Percentiles rank a stretch among this genome's conserved stretches.
phyloP scores from a whole-genome alignment of 2,329 filamentous ascomycete species.

The Alternaria rosae region DNA sequence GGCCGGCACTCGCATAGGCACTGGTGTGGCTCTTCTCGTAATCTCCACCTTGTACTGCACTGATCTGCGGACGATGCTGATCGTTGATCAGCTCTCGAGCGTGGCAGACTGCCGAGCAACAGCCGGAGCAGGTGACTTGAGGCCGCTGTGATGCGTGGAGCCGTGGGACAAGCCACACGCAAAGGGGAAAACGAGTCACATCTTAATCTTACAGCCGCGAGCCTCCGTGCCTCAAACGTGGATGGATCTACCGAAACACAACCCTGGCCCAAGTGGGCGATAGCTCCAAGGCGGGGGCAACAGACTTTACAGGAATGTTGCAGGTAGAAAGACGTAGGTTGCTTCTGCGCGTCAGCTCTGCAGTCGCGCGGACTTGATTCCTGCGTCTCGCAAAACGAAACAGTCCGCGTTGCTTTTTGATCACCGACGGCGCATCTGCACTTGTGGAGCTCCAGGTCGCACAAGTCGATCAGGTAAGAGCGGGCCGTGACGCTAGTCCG shows the following conservation, averaged over 20 bases:
- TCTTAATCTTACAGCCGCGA: constrained; percentile 8
- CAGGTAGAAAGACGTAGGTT: background rate
- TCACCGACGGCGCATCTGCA: constrained; percentile 18
- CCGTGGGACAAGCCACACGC: constrained; percentile 6
- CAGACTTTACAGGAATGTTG: constrained; percentile 1
- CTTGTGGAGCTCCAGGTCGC: constrained; percentile 23
- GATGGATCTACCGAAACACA: constrained; percentile 4
- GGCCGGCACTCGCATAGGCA: background rate
- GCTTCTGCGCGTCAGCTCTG: constrained; percentile 4
- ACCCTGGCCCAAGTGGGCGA: background rate
- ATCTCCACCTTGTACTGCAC: background rate
- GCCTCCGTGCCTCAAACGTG: background rate
- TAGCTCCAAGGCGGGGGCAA: background rate
- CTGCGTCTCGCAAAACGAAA: constrained; percentile 15
- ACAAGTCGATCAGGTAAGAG: constrained; percentile 34
- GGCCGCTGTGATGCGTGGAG: constrained; percentile 6
- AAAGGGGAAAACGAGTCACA: constrained; percentile 5
- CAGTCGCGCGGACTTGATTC: constrained; percentile 5
- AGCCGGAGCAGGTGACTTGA: constrained; percentile 13
- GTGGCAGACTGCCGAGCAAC: constrained; percentile 11
- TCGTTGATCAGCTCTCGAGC: background rate
- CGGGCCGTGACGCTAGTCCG: constrained; percentile 39
- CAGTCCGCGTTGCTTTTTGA: constrained; percentile 21
- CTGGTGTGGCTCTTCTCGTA: background rate
- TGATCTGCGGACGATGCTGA: constrained; percentile 3